A percentile compares a stretch with the other conserved stretches of the same genome.
These are phyloP conservation scores for Botrytis elliptica DNA, from an alignment of 2,329 filamentous ascomycete genomes.

Conservation along the genomic window DNA sequence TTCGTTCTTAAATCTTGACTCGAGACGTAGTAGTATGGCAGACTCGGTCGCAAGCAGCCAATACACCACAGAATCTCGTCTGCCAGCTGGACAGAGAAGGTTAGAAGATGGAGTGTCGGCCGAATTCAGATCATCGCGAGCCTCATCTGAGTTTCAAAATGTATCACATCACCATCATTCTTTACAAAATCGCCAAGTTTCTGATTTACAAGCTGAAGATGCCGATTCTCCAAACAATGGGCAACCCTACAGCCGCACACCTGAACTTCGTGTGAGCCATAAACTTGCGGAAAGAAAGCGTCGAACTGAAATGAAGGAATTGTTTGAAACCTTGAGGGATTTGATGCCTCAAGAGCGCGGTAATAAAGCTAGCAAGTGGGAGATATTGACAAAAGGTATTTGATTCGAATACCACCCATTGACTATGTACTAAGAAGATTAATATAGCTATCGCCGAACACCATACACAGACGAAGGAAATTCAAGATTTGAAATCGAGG, in stretches of 20 bases:
- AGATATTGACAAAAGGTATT: slow-evolving; percentile 80
- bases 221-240: slow-evolving; percentile 52
- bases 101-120: slow-evolving; percentile 59
- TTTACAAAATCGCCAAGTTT: slow-evolving; percentile 71
- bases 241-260: slow-evolving; percentile 79
- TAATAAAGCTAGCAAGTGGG: slow-evolving; percentile 86
- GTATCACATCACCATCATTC: slow-evolving; percentile 63
- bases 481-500: slow-evolving; percentile 37
- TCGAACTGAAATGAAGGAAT: slow-evolving; percentile 82
- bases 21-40: slow-evolving; percentile 72
- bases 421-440: slow-evolving; percentile 25
- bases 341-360: slow-evolving; percentile 78
- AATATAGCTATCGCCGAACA: slow-evolving; percentile 60
- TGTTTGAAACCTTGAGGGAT: slow-evolving; percentile 78
- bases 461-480: slow-evolving; percentile 50
- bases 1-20: slow-evolving; percentile 49
- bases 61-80: slow-evolving; percentile 69
- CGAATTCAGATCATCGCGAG: slow-evolving; percentile 48
- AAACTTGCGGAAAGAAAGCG: slow-evolving; percentile 83
- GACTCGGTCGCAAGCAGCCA: slow-evolving; percentile 79
- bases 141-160: slow-evolving; percentile 52
- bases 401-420: slow-evolving; percentile 17
- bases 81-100: slow-evolving; percentile 70
- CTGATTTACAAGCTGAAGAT: slow-evolving; percentile 63
- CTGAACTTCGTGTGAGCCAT: slow-evolving; percentile 78